Conservation (phyloP, 306 rosid genomes). For the Cicer chorassanicum region DNA sequence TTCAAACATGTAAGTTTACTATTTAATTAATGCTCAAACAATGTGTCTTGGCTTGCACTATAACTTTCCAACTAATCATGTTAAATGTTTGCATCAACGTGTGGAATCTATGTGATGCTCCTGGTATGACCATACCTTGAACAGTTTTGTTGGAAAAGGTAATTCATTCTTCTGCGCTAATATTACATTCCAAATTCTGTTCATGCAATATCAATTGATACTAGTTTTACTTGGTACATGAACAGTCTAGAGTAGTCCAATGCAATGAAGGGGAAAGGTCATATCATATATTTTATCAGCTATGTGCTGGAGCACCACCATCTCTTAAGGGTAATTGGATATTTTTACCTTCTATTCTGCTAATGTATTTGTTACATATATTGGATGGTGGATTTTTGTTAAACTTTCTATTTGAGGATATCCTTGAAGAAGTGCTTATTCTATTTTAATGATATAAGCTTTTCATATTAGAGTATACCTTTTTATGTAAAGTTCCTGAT, state of each 20-base stretch:
- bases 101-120: slow-evolving; percentile 45
- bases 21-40: slow-evolving; percentile 39
- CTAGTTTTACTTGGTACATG: slow-evolving; percentile 38
- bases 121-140: slow-evolving; percentile 39
- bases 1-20: slow-evolving; percentile 88
- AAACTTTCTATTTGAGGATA: slow-evolving; percentile 33
- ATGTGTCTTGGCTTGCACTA: slow-evolving; percentile 35
- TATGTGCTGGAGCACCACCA: slow-evolving; percentile 93
- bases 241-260: slow-evolving; percentile 99
- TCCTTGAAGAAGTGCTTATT: slow-evolving; percentile 18
- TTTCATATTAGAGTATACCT: neutral
- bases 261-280: slow-evolving; percentile 98
- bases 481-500: slow-evolving; percentile 15
- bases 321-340: slow-evolving; percentile 68
- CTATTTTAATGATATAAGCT: slow-evolving; percentile 22
- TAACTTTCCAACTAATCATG: slow-evolving; percentile 50
- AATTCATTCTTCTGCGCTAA: slow-evolving; percentile 47
- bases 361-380: slow-evolving; percentile 37
- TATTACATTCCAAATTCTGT: slow-evolving; percentile 32
- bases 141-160: slow-evolving; percentile 99
- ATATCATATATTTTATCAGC: slow-evolving; percentile 97
- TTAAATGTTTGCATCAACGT: slow-evolving; percentile 43
- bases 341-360: slow-evolving; percentile 36
- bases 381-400: slow-evolving; percentile 6
- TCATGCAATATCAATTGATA: slow-evolving; percentile 37